Base-by-base conservation (phyloP, 73 alveolate species). In the Paramecium biaurelia region DNA sequence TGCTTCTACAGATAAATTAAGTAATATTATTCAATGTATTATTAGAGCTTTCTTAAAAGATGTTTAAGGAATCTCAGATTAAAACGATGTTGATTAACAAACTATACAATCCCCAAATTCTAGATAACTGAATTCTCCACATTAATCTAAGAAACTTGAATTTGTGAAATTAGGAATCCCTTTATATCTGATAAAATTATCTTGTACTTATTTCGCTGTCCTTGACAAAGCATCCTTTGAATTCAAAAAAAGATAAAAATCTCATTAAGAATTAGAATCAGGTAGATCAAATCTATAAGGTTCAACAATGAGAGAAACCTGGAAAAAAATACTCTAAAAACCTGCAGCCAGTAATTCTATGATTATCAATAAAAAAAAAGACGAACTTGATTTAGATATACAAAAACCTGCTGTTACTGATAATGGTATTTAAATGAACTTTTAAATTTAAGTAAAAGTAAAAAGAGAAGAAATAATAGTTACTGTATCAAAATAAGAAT, bases 161-260 rank as follows among this genome's bases (percentile, higher is more conserved):
- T 79, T 41, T 34, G 45, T 43, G 8, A 79, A 79, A 24, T 34
- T 79, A 24, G 56, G 74, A 30, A 79, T 79, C 30, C 90, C 90
- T 43, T 34, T 79, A 38, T 79, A 79, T 79, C 14, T 79, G 24
- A 79, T 79, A 10, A 79, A 79, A 45, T 47, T 79, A 24, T 43
- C 76, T 26, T 79, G 90, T 41, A 79, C 90, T 20, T 79, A 79
- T 24, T 79, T 79, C 43, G 90, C 90, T 14, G 72, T 79, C 12
- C 56, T 79, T 21, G 90, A 79, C 23, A 79, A 79, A 47, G 76
- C 90, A 0, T 14, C 90, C 0, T 79, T 79, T 23, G 90, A 79
- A 14, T 79, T 41, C 28, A 79, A 79, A 24, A 79, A 42, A 45
- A 42, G 18, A 20, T 6, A 37, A 42, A 43, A 79, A n/a, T 26